Conservation (phyloP, 495 filamentous ascomycete genomes). For the Aspergillus carlsbadensis region DNA sequence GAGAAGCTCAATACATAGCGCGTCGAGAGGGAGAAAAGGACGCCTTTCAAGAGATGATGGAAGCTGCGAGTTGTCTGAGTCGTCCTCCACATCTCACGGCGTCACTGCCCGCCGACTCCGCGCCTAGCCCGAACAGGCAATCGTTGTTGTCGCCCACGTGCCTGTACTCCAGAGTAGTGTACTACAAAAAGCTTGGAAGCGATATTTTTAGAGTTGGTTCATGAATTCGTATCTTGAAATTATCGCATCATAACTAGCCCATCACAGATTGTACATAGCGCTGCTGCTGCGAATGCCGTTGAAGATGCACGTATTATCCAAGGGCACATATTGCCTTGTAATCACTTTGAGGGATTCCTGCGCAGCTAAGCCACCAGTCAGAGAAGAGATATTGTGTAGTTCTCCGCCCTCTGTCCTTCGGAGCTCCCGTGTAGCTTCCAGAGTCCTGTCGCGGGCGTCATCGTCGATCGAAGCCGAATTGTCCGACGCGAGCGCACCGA, state of each 20-base stretch:
- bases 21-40: neutral
- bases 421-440: constrained; percentile 61
- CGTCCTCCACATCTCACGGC: constrained; percentile 6
- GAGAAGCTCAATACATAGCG: neutral
- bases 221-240: constrained; percentile 9
- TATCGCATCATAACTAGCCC: neutral
- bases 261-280: constrained; percentile 55
- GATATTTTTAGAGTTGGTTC: neutral
- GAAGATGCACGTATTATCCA: constrained; percentile 91
- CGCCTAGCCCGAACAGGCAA: constrained; percentile 14
- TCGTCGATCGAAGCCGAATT: constrained; percentile 45
- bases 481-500: constrained; percentile 44
- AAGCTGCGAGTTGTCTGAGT: neutral
- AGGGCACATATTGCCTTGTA: constrained; percentile 93
- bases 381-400: constrained; percentile 89
- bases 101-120: constrained; percentile 3
- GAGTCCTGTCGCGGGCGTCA: constrained; percentile 38
- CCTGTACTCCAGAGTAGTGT: neutral
- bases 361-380: constrained; percentile 88
- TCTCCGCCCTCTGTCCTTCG: constrained; percentile 80
- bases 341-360: constrained; percentile 97
- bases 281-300: constrained; percentile 83
- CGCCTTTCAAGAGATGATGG: neutral
- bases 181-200: neutral
- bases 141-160: constrained; percentile 1